These are phyloP conservation scores for Sophora flavescens DNA, from an alignment of 306 rosid species.

Conservation along the genomic window DNA sequence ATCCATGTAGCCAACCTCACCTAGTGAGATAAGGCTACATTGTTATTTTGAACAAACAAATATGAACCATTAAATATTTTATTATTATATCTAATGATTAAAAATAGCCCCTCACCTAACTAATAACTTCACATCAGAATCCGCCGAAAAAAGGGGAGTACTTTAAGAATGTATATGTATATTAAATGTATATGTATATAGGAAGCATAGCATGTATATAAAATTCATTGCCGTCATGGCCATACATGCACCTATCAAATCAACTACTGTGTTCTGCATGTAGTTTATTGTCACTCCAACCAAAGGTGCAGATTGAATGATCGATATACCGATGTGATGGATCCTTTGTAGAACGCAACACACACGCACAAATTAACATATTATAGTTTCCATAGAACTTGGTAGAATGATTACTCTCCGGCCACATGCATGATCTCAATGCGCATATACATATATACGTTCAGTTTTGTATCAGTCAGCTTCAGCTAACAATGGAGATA, in stretches of 20 bases:
- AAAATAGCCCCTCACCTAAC: no score
- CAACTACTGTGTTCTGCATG: background rate
- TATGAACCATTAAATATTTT: no score
- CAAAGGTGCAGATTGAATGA: background rate
- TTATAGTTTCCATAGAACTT: conserved; percentile 21
- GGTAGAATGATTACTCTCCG: conserved; percentile 42
- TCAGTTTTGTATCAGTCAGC: conserved; percentile 29
- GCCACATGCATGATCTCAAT: conserved; percentile 47
- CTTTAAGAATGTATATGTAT: background rate
- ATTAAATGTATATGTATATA: background rate
- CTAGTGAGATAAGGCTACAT: no score
- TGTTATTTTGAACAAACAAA: no score
- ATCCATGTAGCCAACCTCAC: no score
- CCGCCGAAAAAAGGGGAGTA: background rate
- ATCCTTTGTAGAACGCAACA: conserved; percentile 28
- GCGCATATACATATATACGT: background rate
- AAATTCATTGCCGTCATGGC: background rate
- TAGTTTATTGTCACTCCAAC: conserved; percentile 34
- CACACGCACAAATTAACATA: background rate
- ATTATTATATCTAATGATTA: no score
- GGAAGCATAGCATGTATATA: background rate
- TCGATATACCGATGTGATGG: background rate
- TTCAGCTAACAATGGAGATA: conserved; percentile 8
- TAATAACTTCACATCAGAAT: no score
- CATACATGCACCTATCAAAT: conserved; percentile 41